Conservation (phyloP, 2,329 filamentous ascomycete species). For the Ambrosiella beaveri region DNA sequence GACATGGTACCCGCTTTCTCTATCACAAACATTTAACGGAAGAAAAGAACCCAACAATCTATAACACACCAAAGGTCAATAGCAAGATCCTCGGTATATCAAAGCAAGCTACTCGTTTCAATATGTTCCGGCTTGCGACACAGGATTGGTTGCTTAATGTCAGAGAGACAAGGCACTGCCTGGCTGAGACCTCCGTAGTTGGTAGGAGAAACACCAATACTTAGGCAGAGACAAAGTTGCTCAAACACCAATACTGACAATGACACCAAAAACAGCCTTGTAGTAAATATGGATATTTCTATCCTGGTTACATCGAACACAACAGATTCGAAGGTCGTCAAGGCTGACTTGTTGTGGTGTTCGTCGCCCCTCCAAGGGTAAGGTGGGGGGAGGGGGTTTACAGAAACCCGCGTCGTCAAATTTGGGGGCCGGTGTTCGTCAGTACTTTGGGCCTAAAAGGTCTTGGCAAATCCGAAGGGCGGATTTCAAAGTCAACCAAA, state of each 20-base stretch:
- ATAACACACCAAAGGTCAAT: slow-evolving; percentile 2
- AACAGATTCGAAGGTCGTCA: background rate
- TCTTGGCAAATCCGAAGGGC: background rate
- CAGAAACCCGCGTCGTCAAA: background rate
- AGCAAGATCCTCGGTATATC: background rate
- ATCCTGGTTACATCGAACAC: background rate
- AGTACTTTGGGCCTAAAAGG: background rate
- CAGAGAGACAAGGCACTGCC: background rate
- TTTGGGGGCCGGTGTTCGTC: background rate
- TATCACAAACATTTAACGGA: slow-evolving; percentile 4
- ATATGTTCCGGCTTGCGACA: background rate
- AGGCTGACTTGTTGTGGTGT: background rate
- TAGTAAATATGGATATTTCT: background rate
- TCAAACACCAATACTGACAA: too few species aligned
- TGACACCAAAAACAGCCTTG: too few species aligned
- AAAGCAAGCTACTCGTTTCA: background rate
- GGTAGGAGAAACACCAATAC: background rate
- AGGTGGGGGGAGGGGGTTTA: background rate
- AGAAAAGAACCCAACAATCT: slow-evolving; percentile 5
- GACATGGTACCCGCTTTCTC: background rate
- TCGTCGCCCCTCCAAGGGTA: too few species aligned
- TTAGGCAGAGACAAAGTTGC: too few species aligned
- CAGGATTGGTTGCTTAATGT: background rate
- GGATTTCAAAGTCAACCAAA: background rate
- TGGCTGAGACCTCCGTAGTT: background rate